Evolutionary conservation across 148 eudicot genomes (phyloP), one percentile per base, ranked within the genome.

Genomic region (Dysphania ambrosioides): DNA sequence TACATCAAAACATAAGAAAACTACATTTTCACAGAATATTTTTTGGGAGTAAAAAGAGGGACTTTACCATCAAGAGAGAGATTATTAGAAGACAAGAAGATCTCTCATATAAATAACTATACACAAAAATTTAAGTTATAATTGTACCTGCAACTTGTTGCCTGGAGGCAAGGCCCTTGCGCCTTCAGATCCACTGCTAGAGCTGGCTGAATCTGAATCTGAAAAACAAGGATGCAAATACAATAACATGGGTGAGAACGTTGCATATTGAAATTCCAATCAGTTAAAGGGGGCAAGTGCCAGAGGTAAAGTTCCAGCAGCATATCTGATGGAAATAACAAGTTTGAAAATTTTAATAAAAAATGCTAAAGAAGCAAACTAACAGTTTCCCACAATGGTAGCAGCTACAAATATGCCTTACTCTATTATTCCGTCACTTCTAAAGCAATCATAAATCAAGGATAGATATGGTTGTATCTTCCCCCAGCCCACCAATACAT

Each of bases 141-240:
- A n/a, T 15, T 40, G 21, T 84, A 90, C 97, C 92, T 86, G 83
- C 12, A 65, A 56, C 70, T 75, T 80, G 44, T 66, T 70, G 41
- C 72, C 78, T 26, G 71, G 80, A 65, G 78, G 81, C 44, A 81
- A 30, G 73, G 78, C 78, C 81, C 78, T 86, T 13, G 71, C 79
- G 71, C 81, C 91, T 82, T 85, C 87, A 42, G 80, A 70, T 75
- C 85, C 93, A 80, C 84, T 81, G 68, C 80, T 85, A 73, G 91
- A 89, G 78, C 86, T 83, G 74, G 85, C 93, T 0, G 94, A 83
- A 70, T 85, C 92, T 70, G 97, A 84, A 83, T 84, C 97, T 86
- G 86, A 70, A 41, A 65, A 38, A 18, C 9, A 34, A 41, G 32
- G 49, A 62, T 59, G 67, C 56, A 67, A 62, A 57, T 9, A n/a